These are phyloP conservation scores for Aspergillus phoenicis DNA, from an alignment of 2,329 filamentous ascomycete genomes.

Conservation along the genomic window DNA sequence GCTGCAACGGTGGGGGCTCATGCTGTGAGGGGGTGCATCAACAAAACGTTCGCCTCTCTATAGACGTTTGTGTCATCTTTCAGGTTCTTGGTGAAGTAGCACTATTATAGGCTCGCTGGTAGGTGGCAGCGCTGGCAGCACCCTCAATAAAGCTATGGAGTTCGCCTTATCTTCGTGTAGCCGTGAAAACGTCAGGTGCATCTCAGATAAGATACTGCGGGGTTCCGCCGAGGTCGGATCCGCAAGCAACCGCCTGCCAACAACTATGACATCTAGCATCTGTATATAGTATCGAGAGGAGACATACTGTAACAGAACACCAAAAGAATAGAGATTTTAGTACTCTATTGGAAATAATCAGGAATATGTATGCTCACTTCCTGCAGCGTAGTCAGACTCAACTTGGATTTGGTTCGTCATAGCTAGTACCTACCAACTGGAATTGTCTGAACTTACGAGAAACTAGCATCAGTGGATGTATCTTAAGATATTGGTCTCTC, in stretches of 20 bases:
- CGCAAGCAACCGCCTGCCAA: neutral
- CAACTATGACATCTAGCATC: too few relatives aligned
- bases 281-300: too few relatives aligned
- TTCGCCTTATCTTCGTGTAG: neutral
- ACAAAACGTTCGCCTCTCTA: neutral
- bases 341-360: too few relatives aligned
- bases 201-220: neutral
- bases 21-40: constrained; percentile 10
- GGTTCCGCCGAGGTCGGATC: neutral
- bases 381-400: too few relatives aligned
- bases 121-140: neutral
- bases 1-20: neutral
- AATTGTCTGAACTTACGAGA: too few relatives aligned
- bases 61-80: neutral
- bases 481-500: too few relatives aligned
- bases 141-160: neutral
- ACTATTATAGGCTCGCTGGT: neutral
- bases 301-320: too few relatives aligned
- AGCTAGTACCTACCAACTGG: too few relatives aligned
- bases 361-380: too few relatives aligned
- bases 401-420: too few relatives aligned
- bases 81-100: neutral
- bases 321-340: too few relatives aligned
- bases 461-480: too few relatives aligned
- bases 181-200: neutral